Base-by-base conservation (phyloP, 257 asterid genomes). In the Lycium ferocissimum region DNA sequence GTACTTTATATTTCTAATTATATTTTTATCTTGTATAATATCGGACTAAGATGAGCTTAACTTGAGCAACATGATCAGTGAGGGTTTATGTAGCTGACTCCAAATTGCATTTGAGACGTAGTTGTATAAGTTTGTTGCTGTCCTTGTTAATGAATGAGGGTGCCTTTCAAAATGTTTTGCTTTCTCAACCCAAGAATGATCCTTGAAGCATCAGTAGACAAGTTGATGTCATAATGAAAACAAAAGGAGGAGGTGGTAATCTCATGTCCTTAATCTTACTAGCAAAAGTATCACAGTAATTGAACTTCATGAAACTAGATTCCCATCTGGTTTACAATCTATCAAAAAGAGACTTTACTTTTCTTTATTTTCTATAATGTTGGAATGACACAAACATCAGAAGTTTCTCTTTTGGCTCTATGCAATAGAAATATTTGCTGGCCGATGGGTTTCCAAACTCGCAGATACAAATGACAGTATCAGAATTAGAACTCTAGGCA, bases 181-280 rank as follows among this genome's bases (percentile, higher is more conserved):
- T 49, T 67, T 49, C 62, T 75, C 59, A 75, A 75, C 45, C 22
- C 20, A 49, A 49, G n/a, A 47, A 73, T 73, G 80, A 75, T 75
- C 45, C 62, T 1, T 22, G 81, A 51, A 75, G 43, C 62, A 75
- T 75, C 20, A 22, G 62, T 75, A 49, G 45, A 75, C 45, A 75
- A 22, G 43, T 75, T 49, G 81, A 75, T 22, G 45, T 3, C 45
- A 49, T 37, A 26, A 38, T 75, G 15, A 49, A 75, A 6, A 22
- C 4, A 75, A 17, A 75, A 75, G 20, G 7, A 75, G 62, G 22
- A 10, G 81, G 11, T 47, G 12, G 61, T 12, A 11, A 47, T 75
- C 61, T 49, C 40, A 2, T 49, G 37, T 75, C 6, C 2, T 75
- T 22, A 22, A 49, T 75, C 33, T 37, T 76, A 76, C 49, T 33